Evolutionary conservation across 352 stramenopile species (phyloP).

Genomic region (Halophytophthora batemanensis): DNA sequence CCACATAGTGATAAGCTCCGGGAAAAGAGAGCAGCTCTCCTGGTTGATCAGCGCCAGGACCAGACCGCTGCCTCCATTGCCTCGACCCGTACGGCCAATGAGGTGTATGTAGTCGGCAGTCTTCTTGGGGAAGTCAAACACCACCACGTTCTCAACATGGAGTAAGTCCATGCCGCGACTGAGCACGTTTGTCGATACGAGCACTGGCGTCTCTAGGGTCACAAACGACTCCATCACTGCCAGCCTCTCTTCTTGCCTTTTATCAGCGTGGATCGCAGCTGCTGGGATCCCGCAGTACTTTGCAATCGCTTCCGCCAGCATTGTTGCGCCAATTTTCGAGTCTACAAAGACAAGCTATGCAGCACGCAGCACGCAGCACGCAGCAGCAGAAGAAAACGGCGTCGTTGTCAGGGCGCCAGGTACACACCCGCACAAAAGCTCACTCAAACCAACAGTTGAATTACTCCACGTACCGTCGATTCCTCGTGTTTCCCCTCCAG

Average conservation of each 20-base stretch:
- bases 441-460: not conserved
- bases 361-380: not conserved
- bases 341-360: conserved; percentile 71
- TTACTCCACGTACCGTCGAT: conserved; percentile 36
- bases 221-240: conserved; percentile 57
- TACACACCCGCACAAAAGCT: not conserved
- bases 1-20: conserved; percentile 34
- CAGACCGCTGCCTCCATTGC: conserved; percentile 14
- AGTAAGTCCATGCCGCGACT: conserved; percentile 70
- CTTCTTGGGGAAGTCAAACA: conserved; percentile 68
- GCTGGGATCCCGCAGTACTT: conserved; percentile 33
- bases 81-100: conserved; percentile 47
- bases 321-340: conserved; percentile 54
- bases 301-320: conserved; percentile 54
- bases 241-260: conserved; percentile 54
- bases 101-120: conserved; percentile 67
- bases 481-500: conserved; percentile 29
- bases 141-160: conserved; percentile 59
- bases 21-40: conserved; percentile 37
- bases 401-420: not conserved
- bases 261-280: conserved; percentile 60
- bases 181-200: conserved; percentile 72
- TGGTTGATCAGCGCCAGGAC: conserved; percentile 48
- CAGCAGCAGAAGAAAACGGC: conserved; percentile 1
- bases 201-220: conserved; percentile 35